phyloP scores from a whole-genome alignment of 176 grass and related monocot genomes.

The Raddia guianensis region DNA sequence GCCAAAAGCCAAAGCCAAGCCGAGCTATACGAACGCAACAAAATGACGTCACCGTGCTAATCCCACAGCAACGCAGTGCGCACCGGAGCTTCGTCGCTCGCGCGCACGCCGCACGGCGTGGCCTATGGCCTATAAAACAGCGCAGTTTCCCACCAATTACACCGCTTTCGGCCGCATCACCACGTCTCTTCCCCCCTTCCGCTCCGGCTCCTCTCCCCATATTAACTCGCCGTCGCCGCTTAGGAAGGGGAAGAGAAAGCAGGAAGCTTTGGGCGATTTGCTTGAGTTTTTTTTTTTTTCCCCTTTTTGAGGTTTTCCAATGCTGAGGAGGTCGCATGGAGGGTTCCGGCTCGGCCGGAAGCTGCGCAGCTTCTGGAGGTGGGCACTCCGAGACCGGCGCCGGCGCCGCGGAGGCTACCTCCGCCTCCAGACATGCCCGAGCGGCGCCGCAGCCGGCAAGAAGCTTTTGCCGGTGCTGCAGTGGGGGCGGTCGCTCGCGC shows the following conservation, averaged over 20 bases:
- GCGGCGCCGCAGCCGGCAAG: conserved; percentile 5
- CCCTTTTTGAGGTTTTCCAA: not conserved
- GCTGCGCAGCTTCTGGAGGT: conserved; percentile 52
- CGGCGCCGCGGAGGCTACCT: conserved; percentile 31
- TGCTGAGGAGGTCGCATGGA: conserved; percentile 54
- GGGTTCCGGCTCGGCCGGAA: conserved; percentile 84
- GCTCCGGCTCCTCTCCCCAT: conserved; percentile 6
- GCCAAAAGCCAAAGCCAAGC: not conserved
- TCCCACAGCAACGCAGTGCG: no score
- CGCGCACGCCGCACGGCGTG: not conserved
- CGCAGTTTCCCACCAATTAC: not conserved
- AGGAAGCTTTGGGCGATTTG: not conserved
- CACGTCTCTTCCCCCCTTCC: not conserved
- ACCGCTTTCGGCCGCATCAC: conserved; percentile 20
- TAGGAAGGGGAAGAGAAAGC: not conserved
- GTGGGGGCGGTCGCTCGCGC: conserved; percentile 57
- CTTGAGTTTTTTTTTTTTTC: no score
- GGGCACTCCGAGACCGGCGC: conserved; percentile 44
- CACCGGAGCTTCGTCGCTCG: not conserved
- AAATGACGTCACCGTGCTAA: not conserved
- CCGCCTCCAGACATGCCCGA: conserved; percentile 3
- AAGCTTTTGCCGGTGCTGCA: conserved; percentile 50
- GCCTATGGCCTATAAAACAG: conserved; percentile 41
- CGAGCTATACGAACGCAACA: not conserved
- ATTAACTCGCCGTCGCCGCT: not conserved